Evolutionary conservation across 352 stramenopile species (phyloP), one percentile per base, ranked within the genome.

Genomic region (Phytophthora colocasiae): DNA sequence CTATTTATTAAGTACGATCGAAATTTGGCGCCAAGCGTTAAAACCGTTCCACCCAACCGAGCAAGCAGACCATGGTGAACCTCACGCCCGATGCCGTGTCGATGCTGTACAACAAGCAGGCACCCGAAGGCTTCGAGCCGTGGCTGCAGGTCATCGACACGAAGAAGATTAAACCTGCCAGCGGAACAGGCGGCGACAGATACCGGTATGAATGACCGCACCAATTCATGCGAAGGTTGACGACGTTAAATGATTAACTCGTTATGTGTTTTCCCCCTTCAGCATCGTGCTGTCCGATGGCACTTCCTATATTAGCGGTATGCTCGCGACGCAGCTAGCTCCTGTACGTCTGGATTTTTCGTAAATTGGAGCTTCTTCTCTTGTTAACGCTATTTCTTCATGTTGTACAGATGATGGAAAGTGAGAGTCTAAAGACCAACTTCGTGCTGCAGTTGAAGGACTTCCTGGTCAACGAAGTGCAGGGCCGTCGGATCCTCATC

Each of bases 61-160:
- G 26, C 34, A 41, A 43, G 4, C 26, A 36, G 27, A 79, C 17
- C 46, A 96, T 96, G 88, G 85, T 89, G 46, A 93, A 90, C 74
- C 78, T 96, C 57, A 94, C 88, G 69, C 67, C 77, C 64, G 95
- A 95, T 63, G 88, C 88, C 22, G 83, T 96, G 47, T 77, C 78
- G 38, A 91, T 92, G 88, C 85, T 96, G n/a, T 92, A 92, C 75
- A 90, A 85, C 73, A 90, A 91, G 47, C 77, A 93, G 69, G 74
- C 78, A 58, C 86, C 88, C 39, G 84, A 96, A 45, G 88, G 88
- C 66, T 96, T 94, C 48, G 85, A 96, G 73, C 88, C 88, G 10
- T 93, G 84, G 88, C 76, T 96, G 45, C 88, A 96, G 75, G 73
- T 96, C 47, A 96, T 96, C 51, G 86, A 96, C 69, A 92, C 82